Percentiles rank a stretch among this genome's conserved stretches.
phyloP scores from a whole-genome alignment of 2,329 filamentous ascomycete genomes.

The Cephalotrichum gorgonifer region DNA sequence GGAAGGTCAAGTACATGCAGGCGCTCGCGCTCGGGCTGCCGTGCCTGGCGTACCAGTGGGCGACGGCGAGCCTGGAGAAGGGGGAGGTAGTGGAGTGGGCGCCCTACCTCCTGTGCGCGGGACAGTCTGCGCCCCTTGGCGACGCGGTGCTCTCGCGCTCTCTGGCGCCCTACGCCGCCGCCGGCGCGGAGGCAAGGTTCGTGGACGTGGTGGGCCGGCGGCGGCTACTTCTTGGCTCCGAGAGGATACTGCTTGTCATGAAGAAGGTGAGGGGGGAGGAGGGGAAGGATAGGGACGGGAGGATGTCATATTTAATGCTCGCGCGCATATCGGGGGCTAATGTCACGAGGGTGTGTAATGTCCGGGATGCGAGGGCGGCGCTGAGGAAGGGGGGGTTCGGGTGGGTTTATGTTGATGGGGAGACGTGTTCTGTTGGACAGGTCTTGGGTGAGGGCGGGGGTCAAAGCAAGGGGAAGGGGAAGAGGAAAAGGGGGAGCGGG shows the following conservation, averaged over 20 bases:
- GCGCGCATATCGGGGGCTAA: constrained; percentile 67
- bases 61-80: constrained; percentile 58
- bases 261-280: constrained; percentile 51
- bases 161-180: constrained; percentile 50
- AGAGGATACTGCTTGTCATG: constrained; percentile 63
- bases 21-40: constrained; percentile 83
- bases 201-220: constrained; percentile 45
- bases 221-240: constrained; percentile 51
- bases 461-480: not conserved
- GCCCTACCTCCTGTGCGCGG: constrained; percentile 76
- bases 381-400: constrained; percentile 50
- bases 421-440: constrained; percentile 39
- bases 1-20: constrained; percentile 88
- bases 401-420: constrained; percentile 71
- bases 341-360: constrained; percentile 54
- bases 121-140: constrained; percentile 65
- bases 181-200: constrained; percentile 45
- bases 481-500: constrained; percentile 11
- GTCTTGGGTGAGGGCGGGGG: constrained; percentile 28
- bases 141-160: constrained; percentile 68
- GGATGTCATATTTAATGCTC: constrained; percentile 69
- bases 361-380: constrained; percentile 52
- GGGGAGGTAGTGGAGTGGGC: constrained; percentile 60
- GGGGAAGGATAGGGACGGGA: constrained; percentile 53
- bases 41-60: constrained; percentile 75